These are phyloP conservation scores for Corchorus capsularis DNA, from an alignment of 345 rosid species.

Conservation along the genomic window DNA sequence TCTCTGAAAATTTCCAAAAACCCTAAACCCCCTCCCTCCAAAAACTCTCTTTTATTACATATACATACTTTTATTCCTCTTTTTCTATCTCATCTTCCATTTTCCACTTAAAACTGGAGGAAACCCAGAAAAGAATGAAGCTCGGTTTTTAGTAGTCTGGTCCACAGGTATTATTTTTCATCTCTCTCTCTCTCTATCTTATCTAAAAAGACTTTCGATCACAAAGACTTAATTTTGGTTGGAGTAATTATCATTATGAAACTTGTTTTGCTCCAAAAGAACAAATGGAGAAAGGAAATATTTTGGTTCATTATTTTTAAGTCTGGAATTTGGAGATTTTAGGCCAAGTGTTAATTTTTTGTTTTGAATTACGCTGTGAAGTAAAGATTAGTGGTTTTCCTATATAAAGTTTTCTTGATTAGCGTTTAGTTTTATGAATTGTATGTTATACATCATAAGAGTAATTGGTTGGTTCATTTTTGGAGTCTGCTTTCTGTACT, in stretches of 20 bases:
- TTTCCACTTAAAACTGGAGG: neutral
- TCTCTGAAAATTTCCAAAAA: constrained; percentile 1
- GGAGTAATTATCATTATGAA: neutral
- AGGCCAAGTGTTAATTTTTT: neutral
- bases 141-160: neutral
- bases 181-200: constrained; percentile 7
- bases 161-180: neutral
- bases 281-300: neutral
- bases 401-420: neutral
- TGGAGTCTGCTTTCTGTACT: neutral
- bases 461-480: neutral
- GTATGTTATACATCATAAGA: no score
- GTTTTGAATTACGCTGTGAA: neutral
- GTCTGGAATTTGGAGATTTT: constrained; percentile 5
- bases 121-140: constrained; percentile 5
- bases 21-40: constrained; percentile 11
- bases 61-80: neutral
- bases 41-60: neutral
- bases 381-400: neutral
- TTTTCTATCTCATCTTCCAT: neutral
- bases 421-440: neutral
- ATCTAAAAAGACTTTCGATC: neutral
- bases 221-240: neutral
- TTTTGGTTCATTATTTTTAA: neutral
- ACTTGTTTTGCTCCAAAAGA: neutral